A percentile compares a stretch with the other conserved stretches of the same genome.
These are phyloP conservation scores for Alternaria incomplexa DNA, from an alignment of 2,329 filamentous ascomycete genomes.

Conservation along the genomic window DNA sequence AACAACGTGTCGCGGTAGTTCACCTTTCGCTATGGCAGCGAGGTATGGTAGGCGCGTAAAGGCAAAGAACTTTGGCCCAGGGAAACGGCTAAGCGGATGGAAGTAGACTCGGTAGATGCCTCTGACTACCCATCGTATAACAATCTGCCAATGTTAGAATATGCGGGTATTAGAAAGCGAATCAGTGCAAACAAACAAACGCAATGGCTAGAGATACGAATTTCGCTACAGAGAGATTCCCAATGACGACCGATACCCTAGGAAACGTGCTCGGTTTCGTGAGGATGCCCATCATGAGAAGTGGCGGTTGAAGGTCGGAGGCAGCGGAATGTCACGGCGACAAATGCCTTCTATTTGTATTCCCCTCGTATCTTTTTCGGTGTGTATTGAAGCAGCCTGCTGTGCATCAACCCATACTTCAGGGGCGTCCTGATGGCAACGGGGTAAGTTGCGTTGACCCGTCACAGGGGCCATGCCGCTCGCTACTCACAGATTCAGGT, in stretches of 20 bases:
- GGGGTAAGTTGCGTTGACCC: not conserved
- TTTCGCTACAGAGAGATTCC: not conserved
- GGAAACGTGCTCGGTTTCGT: not conserved
- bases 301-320: not conserved
- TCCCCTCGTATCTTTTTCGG: not conserved
- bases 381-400: not conserved
- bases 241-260: not conserved
- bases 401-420: not conserved
- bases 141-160: not conserved
- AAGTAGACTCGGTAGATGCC: slow-evolving; percentile 49
- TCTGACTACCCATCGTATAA: slow-evolving; percentile 9
- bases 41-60: slow-evolving; percentile 13
- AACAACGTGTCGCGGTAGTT: not conserved
- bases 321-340: not conserved
- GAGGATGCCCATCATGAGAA: not conserved
- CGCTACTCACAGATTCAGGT: not conserved
- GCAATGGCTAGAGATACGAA: not conserved
- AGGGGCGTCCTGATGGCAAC: not conserved
- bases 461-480: not conserved
- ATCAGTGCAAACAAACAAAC: not conserved
- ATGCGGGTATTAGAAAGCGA: not conserved
- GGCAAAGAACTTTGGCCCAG: slow-evolving; percentile 46
- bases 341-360: not conserved
- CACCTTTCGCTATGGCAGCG: not conserved
- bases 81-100: slow-evolving; percentile 50